Evolutionary conservation across 164 flowering plant species (phyloP).

Genomic region (Chimonanthus praecox): DNA sequence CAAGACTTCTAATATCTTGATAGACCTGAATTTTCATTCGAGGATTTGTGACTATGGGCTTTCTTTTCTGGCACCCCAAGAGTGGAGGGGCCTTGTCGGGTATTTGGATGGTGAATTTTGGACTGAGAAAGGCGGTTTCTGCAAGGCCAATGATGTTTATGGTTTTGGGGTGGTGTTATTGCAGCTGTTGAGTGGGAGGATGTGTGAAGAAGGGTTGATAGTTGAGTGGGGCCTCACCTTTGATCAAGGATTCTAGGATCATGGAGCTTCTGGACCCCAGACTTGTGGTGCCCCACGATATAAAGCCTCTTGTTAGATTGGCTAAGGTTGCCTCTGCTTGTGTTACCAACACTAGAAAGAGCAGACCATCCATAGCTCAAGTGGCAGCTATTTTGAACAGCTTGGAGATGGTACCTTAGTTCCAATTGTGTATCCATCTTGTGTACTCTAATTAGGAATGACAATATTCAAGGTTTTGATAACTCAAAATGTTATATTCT

Average conservation of each 20-base stretch:
- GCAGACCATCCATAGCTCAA: conserved; percentile 58
- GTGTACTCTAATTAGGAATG: neutral
- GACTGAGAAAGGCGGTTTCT: conserved; percentile 35
- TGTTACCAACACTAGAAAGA: conserved; percentile 60
- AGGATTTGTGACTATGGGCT: conserved; percentile 69
- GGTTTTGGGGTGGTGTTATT: conserved; percentile 78
- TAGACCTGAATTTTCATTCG: conserved; percentile 48
- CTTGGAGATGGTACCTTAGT: conserved; percentile 26
- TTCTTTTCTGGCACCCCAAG: conserved; percentile 45
- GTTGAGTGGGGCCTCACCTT: conserved; percentile 70
- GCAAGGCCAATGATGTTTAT: conserved; percentile 73
- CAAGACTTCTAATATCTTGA: conserved; percentile 58
- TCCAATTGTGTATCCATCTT: neutral
- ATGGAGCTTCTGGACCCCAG: conserved; percentile 66
- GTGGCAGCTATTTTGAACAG: conserved; percentile 59
- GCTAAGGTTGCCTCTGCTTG: conserved; percentile 77
- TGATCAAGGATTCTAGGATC: conserved; percentile 55
- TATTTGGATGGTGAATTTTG: conserved; percentile 67
- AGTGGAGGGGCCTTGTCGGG: conserved; percentile 51
- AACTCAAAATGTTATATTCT: neutral
- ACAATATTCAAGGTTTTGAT: too few relatives aligned
- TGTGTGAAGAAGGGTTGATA: conserved; percentile 50
- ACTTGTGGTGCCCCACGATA: conserved; percentile 41
- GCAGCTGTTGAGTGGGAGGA: conserved; percentile 72
- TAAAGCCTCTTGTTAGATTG: conserved; percentile 46